Evolutionary conservation across 345 rosid species (phyloP).

Genomic region (Lepidium aucheri): DNA sequence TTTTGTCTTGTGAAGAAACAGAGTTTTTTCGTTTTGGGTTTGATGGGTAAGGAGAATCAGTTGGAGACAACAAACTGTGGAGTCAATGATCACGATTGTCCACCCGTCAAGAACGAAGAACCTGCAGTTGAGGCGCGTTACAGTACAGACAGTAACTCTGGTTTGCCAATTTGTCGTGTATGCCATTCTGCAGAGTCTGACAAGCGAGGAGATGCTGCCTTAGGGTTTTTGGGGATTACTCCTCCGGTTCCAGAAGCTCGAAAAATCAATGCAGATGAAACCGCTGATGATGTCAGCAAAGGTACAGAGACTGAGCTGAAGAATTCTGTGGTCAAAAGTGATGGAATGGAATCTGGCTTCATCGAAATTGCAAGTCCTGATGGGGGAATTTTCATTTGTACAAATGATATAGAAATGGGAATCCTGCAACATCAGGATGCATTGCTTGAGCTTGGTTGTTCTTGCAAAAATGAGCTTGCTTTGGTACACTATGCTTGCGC

Average conservation of each 20-base stretch:
- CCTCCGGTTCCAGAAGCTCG: slow-evolving; percentile 39
- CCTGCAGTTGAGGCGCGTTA: slow-evolving; percentile 29
- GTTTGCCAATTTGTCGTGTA: slow-evolving; percentile 72
- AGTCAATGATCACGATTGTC: slow-evolving; percentile 31
- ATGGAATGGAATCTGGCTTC: slow-evolving; percentile 38
- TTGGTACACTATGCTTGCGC: slow-evolving; percentile 92
- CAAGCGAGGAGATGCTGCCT: slow-evolving; percentile 69
- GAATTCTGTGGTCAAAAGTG: slow-evolving; percentile 28
- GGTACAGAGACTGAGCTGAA: slow-evolving; percentile 18
- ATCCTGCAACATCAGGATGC: slow-evolving; percentile 36
- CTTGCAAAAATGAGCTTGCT: slow-evolving; percentile 85
- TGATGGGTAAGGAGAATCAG: slow-evolving; percentile 60
- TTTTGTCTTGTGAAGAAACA: slow-evolving; percentile 18
- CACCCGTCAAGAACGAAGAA: slow-evolving; percentile 38
- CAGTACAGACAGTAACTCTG: slow-evolving; percentile 69
- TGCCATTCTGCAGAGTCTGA: slow-evolving; percentile 96
- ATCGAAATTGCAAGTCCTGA: slow-evolving; percentile 64
- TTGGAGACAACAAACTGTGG: slow-evolving; percentile 36
- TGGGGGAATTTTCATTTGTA: slow-evolving; percentile 73
- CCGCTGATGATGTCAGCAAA: slow-evolving; percentile 29
- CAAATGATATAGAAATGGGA: slow-evolving; percentile 72
- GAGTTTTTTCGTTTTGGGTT: slow-evolving; percentile 9
- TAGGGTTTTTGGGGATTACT: slow-evolving; percentile 61
- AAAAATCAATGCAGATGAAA: slow-evolving; percentile 34
- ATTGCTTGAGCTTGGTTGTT: slow-evolving; percentile 83